These are phyloP conservation scores for Pestalotiopsis sp. DNA, from an alignment of 2,329 filamentous ascomycete genomes.

Conservation along the genomic window DNA sequence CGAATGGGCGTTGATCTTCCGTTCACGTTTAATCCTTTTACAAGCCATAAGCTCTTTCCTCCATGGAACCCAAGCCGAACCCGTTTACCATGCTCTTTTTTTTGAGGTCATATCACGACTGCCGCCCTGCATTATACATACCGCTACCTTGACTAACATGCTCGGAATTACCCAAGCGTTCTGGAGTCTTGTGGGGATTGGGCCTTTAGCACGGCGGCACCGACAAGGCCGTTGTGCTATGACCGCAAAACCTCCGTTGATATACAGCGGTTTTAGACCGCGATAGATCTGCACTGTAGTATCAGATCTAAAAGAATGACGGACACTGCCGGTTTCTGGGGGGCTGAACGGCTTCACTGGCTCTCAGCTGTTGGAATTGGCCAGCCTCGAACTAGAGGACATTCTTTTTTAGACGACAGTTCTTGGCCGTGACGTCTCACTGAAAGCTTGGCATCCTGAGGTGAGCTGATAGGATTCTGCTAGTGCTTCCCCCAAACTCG, in stretches of 20 bases:
- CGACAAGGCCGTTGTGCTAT: constrained; percentile 2
- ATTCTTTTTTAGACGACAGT: background rate
- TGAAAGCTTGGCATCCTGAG: background rate
- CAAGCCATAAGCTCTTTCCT: background rate
- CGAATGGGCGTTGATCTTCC: background rate
- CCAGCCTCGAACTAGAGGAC: background rate
- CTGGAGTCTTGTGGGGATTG: background rate
- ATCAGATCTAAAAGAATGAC: background rate
- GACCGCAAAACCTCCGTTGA: constrained; percentile 7
- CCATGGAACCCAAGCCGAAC: background rate
- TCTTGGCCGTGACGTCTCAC: background rate
- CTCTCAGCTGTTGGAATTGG: background rate
- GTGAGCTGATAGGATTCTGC: background rate
- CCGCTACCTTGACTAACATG: background rate
- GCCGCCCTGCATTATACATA: background rate
- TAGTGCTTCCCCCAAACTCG: background rate
- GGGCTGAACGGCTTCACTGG: background rate
- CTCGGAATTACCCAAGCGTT: background rate
- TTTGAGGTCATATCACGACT: background rate
- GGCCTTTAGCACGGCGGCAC: background rate
- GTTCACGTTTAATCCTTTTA: too few species aligned
- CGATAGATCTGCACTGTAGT: constrained; percentile 9
- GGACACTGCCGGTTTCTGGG: background rate
- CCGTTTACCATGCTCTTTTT: background rate
- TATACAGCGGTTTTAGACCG: background rate